Percentiles rank a stretch among this genome's conserved stretches.
Evolutionary conservation across 805 yeast species (phyloP).

Genomic region (Candida germanica): DNA sequence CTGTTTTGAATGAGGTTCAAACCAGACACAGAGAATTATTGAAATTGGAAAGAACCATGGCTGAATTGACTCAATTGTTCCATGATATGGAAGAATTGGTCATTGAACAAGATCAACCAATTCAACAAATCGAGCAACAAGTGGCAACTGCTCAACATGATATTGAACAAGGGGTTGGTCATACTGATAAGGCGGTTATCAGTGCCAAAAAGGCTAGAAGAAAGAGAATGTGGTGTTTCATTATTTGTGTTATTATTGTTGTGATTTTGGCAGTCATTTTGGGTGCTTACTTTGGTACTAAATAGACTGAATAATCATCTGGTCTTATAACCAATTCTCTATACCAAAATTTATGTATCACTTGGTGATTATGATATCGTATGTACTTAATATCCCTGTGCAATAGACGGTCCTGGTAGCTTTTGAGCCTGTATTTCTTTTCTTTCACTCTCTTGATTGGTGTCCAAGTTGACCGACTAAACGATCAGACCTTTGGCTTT

Average conservation of each 20-base stretch:
- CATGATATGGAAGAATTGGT: conserved; percentile 96
- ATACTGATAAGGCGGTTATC: conserved; percentile 84
- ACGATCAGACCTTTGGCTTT: too few relatives aligned
- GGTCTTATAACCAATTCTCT: too few relatives aligned
- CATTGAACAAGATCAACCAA: conserved; percentile 88
- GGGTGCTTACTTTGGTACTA: conserved; percentile 54
- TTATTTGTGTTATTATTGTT: conserved; percentile 58
- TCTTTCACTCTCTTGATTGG: too few relatives aligned
- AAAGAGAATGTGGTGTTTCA: conserved; percentile 83
- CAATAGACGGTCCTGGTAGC: too few relatives aligned
- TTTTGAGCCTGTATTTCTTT: too few relatives aligned
- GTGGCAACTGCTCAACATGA: conserved; percentile 83
- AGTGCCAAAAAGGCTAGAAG: conserved; percentile 87
- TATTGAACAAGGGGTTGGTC: conserved; percentile 91
- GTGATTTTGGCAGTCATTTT: conserved; percentile 65
- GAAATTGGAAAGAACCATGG: conserved; percentile 92
- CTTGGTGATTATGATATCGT: too few relatives aligned
- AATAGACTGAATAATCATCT: too few relatives aligned
- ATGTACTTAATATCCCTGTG: too few relatives aligned
- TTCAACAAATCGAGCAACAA: conserved; percentile 78
- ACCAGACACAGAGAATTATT: conserved; percentile 92
- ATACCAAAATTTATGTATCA: too few relatives aligned
- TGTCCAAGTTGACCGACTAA: too few relatives aligned
- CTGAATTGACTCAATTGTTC: conserved; percentile 90
- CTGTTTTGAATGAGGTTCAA: conserved; percentile 94